Evolutionary conservation across 2,329 filamentous ascomycete genomes (phyloP).

Genomic region (Colletotrichum karsti): DNA sequence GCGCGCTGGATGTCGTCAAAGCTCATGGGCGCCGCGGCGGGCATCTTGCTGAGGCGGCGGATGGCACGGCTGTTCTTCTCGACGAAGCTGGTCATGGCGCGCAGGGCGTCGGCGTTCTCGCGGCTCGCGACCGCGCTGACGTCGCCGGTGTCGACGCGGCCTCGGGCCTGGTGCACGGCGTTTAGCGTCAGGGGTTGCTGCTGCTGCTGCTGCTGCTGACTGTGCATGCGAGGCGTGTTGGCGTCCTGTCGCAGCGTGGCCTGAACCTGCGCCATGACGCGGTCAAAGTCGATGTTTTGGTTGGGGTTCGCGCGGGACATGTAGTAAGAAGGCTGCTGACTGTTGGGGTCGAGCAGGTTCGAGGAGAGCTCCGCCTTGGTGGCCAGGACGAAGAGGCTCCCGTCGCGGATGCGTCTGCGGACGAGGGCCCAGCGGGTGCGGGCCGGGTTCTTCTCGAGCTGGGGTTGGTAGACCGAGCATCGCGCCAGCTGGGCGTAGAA

Average conservation of each 20-base stretch:
- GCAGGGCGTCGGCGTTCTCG: conserved; percentile 50
- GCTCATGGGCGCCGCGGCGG: conserved; percentile 36
- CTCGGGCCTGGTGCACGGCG: conserved; percentile 50
- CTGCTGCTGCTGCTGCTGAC: conserved; percentile 34
- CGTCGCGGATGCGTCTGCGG: conserved; percentile 55
- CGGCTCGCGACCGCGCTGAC: conserved; percentile 49
- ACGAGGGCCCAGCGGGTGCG: conserved; percentile 61
- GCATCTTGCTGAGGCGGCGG: conserved; percentile 50
- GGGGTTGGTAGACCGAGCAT: conserved; percentile 57
- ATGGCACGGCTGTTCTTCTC: conserved; percentile 52
- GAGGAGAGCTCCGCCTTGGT: conserved; percentile 43
- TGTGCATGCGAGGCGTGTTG: conserved; percentile 22
- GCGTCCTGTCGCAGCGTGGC: conserved; percentile 36
- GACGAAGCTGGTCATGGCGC: conserved; percentile 54
- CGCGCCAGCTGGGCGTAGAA: conserved; percentile 61
- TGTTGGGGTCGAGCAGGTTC: conserved; percentile 31
- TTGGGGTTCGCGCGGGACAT: conserved; percentile 34
- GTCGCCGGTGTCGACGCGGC: conserved; percentile 38
- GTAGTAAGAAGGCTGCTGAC: conserved; percentile 37
- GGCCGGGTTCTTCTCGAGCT: conserved; percentile 61
- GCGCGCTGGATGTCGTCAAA: conserved; percentile 41
- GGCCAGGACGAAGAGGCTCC: conserved; percentile 59
- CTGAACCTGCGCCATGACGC: conserved; percentile 52
- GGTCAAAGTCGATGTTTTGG: conserved; percentile 53
- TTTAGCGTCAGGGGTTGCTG: conserved; percentile 45